Evolutionary conservation across 495 filamentous ascomycete species (phyloP), one percentile per base, ranked within the genome.

Genomic region (Penicillium flavigenum): DNA sequence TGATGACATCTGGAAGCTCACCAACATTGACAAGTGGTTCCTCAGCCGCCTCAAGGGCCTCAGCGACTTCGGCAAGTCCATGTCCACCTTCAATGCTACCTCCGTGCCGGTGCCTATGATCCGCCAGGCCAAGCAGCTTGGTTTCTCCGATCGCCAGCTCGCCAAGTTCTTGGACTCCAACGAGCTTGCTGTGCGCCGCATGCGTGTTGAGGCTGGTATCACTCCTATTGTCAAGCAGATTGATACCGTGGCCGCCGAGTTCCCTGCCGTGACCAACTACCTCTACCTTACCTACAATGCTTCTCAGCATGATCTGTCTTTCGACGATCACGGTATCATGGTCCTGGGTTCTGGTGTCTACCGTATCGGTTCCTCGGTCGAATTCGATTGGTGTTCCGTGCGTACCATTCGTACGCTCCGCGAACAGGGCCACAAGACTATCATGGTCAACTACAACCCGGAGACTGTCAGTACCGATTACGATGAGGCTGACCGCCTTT

Each of bases 331-430:
- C 56, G 94, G 94, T 68, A 85, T 88, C 44, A 98, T 98, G 92
- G 94, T 98, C 7, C 79, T 98, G 20, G 94, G 94, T 14, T 98
- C 94, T 16, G 94, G 94, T 70, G 94, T 98, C 20, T 98, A 98
- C 77, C 85, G 94, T 61, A 98, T 98, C 63, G 94, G 94, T 46
- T 96, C 92, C 1, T 96, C 92, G 0, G 94, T 98, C 51, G 94
- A 98, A 69, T 98, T 98, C 70, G 94, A 98, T 71, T 98, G 94
- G 94, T 98, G 94, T 70, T 96, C 94, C n/a, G 94, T 98, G 34
- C 82, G 93, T 51, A 91, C 93, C 5, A 93, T 98, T 56, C 88
- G 94, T 54, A 98, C 94, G 8, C 85, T 98, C 27, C 86, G 94
- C 36, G 87, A 92, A 59, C 82, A 87, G 63, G 89, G 90, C 31